phyloP scores from a whole-genome alignment of 495 filamentous ascomycete genomes.

The Xylaria telfairii region DNA sequence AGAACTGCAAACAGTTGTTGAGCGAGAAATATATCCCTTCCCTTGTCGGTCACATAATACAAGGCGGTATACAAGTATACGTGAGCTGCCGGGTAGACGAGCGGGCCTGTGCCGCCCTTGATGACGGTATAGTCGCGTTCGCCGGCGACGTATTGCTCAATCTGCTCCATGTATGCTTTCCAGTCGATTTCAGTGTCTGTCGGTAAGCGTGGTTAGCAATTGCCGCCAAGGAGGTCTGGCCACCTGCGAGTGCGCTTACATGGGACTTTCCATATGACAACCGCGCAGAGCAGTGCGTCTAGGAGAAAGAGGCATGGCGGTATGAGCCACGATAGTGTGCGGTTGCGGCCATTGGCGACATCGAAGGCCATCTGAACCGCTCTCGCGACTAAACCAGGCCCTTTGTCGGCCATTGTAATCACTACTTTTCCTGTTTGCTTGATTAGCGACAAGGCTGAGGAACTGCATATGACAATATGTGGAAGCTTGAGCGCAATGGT shows the following conservation, averaged over 20 bases:
- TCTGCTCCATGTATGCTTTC: slow-evolving; percentile 94
- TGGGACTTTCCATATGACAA: slow-evolving; percentile 84
- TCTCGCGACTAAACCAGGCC: slow-evolving; percentile 33
- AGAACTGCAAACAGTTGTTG: slow-evolving; percentile 80
- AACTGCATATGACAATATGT: slow-evolving; percentile 20
- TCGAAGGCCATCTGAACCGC: slow-evolving; percentile 35
- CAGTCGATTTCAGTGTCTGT: slow-evolving; percentile 98
- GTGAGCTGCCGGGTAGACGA: slow-evolving; percentile 93
- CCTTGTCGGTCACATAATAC: slow-evolving; percentile 77
- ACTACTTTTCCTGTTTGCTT: slow-evolving; percentile 12
- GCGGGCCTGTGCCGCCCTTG: slow-evolving; percentile 85
- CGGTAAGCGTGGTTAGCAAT: slow-evolving; percentile 13
- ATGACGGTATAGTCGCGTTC: slow-evolving; percentile 89
- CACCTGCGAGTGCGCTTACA: slow-evolving; percentile 62
- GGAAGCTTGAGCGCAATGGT: not conserved
- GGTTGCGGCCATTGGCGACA: slow-evolving; percentile 49
- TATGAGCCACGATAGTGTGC: slow-evolving; percentile 45
- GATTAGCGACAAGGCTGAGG: not conserved
- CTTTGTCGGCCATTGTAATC: slow-evolving; percentile 31
- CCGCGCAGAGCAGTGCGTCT: slow-evolving; percentile 73
- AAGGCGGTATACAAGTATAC: slow-evolving; percentile 87
- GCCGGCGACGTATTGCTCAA: slow-evolving; percentile 76
- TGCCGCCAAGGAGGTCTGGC: not conserved
- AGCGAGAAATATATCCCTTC: slow-evolving; percentile 75
- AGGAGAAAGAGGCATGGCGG: slow-evolving; percentile 70